Percentiles rank a stretch among this genome's conserved stretches.
Evolutionary conservation across 2,329 filamentous ascomycete species (phyloP).

Genomic region (Aspergillus vadensis): DNA sequence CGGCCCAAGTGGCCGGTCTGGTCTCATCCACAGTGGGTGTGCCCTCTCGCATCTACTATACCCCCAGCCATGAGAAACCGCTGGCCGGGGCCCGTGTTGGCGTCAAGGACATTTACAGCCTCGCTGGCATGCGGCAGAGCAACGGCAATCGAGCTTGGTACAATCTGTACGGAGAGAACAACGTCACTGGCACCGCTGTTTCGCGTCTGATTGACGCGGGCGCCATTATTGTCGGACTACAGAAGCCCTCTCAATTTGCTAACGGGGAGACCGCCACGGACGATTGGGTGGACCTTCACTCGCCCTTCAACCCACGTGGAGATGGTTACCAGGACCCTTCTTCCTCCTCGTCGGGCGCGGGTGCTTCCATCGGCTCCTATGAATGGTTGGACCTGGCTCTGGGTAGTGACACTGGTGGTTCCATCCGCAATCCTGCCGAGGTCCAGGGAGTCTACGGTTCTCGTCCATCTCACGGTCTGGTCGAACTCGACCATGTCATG

Average conservation of each 20-base stretch:
- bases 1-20: constrained; percentile 1
- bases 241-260: constrained; percentile 33
- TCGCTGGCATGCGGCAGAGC: constrained; percentile 58
- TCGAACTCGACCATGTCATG: constrained; percentile 53
- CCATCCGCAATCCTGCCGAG: constrained; percentile 51
- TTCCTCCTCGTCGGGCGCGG: constrained; percentile 28
- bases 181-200: constrained; percentile 52
- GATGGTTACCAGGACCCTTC: constrained; percentile 39
- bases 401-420: constrained; percentile 45
- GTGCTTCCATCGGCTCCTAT: constrained; percentile 36
- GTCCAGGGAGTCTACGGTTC: constrained; percentile 56
- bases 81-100: constrained; percentile 62
- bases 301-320: constrained; percentile 37
- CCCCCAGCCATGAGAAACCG: constrained; percentile 44
- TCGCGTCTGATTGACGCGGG: constrained; percentile 61
- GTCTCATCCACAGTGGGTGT: constrained; percentile 51
- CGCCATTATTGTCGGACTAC: constrained; percentile 44
- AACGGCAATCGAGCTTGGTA: constrained; percentile 63
- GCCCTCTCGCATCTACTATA: constrained; percentile 63
- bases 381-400: constrained; percentile 52
- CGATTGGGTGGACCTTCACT: constrained; percentile 34
- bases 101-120: constrained; percentile 64
- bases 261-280: constrained; percentile 25
- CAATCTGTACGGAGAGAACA: constrained; percentile 52
- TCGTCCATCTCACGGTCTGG: constrained; percentile 50